These are phyloP conservation scores for Alternaria gaisen DNA, from an alignment of 2,329 filamentous ascomycete species.

Conservation along the genomic window DNA sequence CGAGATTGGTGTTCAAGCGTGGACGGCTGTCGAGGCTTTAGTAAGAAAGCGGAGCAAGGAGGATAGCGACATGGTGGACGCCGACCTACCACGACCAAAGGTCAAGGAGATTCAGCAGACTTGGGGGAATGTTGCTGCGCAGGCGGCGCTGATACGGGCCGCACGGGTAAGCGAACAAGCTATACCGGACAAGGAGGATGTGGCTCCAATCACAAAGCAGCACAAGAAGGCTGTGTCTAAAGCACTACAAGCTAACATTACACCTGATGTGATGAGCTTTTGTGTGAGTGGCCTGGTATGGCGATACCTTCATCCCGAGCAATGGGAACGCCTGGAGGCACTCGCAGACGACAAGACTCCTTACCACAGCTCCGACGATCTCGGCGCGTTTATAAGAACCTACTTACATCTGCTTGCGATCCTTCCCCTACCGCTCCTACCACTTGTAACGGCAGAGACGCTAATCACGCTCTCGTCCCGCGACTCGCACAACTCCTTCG, in stretches of 20 bases:
- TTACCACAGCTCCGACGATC: constrained; percentile 53
- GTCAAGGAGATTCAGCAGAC: constrained; percentile 37
- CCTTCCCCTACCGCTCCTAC: constrained; percentile 49
- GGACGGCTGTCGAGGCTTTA: constrained; percentile 47
- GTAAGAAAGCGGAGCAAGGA: constrained; percentile 43
- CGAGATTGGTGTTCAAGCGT: constrained; percentile 42
- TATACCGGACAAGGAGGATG: constrained; percentile 1
- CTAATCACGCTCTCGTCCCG: constrained; percentile 50
- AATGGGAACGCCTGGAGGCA: constrained; percentile 46
- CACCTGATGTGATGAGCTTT: constrained; percentile 54
- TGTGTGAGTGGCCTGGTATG: constrained; percentile 53
- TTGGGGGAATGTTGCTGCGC: constrained; percentile 35
- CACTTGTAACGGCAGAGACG: constrained; percentile 44
- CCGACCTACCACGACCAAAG: constrained; percentile 37
- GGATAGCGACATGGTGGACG: constrained; percentile 47
- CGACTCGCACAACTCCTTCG: constrained; percentile 59
- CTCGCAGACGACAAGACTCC: constrained; percentile 54
- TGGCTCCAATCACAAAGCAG: constrained; percentile 40
- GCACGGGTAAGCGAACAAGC: constrained; percentile 27
- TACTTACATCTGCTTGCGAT: constrained; percentile 56
- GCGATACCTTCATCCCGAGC: constrained; percentile 36
- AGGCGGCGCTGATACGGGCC: constrained; percentile 40
- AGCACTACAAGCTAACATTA: constrained; percentile 39
- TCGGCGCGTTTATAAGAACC: constrained; percentile 50
- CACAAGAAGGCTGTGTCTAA: constrained; percentile 44